Conservation (phyloP, 441 rosid species). For the Manihot esculenta region DNA sequence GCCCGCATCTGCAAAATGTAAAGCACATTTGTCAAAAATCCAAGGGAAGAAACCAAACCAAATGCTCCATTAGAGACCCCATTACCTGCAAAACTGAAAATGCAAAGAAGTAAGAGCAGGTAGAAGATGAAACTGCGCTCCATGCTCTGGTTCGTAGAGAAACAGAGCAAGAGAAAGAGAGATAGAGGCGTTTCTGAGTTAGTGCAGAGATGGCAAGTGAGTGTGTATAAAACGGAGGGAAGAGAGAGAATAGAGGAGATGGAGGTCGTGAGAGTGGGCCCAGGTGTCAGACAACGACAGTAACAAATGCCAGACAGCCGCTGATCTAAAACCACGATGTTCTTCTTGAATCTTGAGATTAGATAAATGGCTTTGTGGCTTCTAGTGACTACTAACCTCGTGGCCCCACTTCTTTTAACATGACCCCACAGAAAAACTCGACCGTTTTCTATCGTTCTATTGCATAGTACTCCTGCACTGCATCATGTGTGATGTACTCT, state of each 20-base stretch:
- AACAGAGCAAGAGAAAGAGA: conserved; percentile 19
- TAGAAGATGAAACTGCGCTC: conserved; percentile 18
- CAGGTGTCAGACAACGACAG: background rate
- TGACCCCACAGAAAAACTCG: conserved; percentile 21
- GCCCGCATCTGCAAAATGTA: conserved; percentile 47
- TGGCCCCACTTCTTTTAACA: conserved; percentile 17
- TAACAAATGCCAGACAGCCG: background rate
- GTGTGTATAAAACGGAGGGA: background rate
- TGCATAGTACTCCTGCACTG: too few relatives aligned
- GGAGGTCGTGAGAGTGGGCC: conserved; percentile 29
- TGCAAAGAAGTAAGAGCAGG: conserved; percentile 28
- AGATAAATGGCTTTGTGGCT: too few relatives aligned
- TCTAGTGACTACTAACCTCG: background rate
- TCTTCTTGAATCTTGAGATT: background rate
- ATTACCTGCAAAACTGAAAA: conserved; percentile 43
- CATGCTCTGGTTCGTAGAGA: conserved; percentile 39
- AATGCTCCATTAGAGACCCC: background rate
- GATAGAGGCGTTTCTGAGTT: background rate
- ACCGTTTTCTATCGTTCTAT: conserved; percentile 21
- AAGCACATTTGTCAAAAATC: background rate
- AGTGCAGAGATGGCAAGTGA: too few relatives aligned
- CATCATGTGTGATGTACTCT: background rate
- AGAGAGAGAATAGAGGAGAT: background rate
- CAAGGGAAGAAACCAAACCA: background rate
- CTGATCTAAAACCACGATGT: conserved; percentile 11